Percentiles rank a stretch among this genome's conserved stretches.
phyloP scores from a whole-genome alignment of 2,329 filamentous ascomycete genomes.

The Talaromyces albobiverticillius region DNA sequence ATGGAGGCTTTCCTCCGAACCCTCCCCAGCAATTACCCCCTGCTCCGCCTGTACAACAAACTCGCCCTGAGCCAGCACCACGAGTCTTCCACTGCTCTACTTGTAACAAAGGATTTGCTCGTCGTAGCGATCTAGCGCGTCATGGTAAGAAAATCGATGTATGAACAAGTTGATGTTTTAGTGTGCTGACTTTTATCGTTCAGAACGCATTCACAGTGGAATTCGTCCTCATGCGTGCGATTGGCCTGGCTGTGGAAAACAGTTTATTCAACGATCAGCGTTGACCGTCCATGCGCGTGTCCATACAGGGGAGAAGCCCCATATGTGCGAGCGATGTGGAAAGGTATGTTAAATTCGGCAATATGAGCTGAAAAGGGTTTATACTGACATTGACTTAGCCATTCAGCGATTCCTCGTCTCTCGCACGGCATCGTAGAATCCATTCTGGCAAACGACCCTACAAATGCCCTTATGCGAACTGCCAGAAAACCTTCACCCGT shows the following conservation, averaged over 20 bases:
- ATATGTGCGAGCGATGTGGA: constrained; percentile 94
- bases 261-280: constrained; percentile 95
- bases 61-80: constrained; percentile 46
- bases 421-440: constrained; percentile 89
- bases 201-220: constrained; percentile 94
- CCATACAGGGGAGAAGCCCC: constrained; percentile 96
- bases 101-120: constrained; percentile 87
- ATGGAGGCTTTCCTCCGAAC: constrained; percentile 31
- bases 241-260: constrained; percentile 82
- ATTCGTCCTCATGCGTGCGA: constrained; percentile 90
- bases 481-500: constrained; percentile 96
- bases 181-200: neutral
- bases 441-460: constrained; percentile 95
- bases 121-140: constrained; percentile 87
- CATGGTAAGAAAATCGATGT: constrained; percentile 66
- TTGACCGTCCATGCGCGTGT: constrained; percentile 93
- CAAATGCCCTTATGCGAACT: constrained; percentile 95
- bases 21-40: constrained; percentile 45
- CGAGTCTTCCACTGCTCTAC: constrained; percentile 88
- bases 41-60: constrained; percentile 32
- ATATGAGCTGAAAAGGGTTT: constrained; percentile 1
- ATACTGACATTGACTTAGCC: constrained; percentile 55
- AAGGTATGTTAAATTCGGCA: constrained; percentile 62
- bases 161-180: neutral
- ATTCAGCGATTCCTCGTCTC: constrained; percentile 92